Conservation (phyloP, 805 yeast genomes). For the Maudiozyma bulderi region DNA sequence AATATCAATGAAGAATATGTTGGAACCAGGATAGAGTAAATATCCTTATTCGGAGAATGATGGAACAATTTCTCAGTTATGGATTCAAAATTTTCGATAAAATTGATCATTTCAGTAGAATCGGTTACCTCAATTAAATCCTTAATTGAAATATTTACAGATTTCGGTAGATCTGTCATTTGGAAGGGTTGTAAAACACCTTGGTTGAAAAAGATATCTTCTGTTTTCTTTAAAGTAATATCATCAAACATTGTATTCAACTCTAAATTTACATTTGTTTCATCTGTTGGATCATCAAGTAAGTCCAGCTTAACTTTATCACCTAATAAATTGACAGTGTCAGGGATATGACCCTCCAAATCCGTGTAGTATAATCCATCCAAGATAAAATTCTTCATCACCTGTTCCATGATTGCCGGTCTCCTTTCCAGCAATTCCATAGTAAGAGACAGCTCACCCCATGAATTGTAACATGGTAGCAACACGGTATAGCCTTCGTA, state of each 20-base stretch:
- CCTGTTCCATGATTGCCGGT: constrained; percentile 37
- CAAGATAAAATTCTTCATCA: constrained; percentile 51
- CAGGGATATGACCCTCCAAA: constrained; percentile 28
- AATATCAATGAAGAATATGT: constrained; percentile 44
- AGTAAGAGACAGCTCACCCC: constrained; percentile 56
- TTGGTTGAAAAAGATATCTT: constrained; percentile 67
- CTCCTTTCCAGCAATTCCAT: constrained; percentile 49
- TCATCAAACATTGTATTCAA: constrained; percentile 16
- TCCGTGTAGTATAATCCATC: constrained; percentile 63
- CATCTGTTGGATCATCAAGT: constrained; percentile 5
- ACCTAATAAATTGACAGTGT: constrained; percentile 27
- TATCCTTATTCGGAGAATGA: constrained; percentile 22
- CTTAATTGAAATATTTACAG: constrained; percentile 40
- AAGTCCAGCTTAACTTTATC: constrained; percentile 1
- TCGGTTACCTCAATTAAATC: constrained; percentile 52
- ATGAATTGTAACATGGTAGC: constrained; percentile 67
- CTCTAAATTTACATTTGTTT: constrained; percentile 4
- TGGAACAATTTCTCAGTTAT: constrained; percentile 29
- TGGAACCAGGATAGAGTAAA: constrained; percentile 67
- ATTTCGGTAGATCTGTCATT: constrained; percentile 46
- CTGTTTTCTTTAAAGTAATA: constrained; percentile 27
- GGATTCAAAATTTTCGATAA: constrained; percentile 37
- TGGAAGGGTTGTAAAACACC: constrained; percentile 76
- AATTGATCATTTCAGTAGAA: constrained; percentile 36
- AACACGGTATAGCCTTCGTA: constrained; percentile 62